Evolutionary conservation across 2,329 filamentous ascomycete genomes (phyloP).

Genomic region (Beauveria australis): DNA sequence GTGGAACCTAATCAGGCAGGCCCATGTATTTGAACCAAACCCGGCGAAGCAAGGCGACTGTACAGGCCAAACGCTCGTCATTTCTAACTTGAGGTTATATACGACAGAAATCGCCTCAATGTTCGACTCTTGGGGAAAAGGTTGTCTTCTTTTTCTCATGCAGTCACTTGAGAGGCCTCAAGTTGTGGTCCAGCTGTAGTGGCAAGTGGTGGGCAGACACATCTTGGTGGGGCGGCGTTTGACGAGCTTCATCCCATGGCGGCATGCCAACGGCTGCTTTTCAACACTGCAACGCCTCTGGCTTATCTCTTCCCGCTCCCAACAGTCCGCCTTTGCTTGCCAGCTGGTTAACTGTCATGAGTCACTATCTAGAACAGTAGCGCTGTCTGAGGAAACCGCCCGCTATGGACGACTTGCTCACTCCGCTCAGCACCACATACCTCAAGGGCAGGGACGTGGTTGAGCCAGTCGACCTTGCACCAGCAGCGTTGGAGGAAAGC

Average conservation of each 20-base stretch:
- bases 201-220: not conserved
- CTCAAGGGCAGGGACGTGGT: slow-evolving; percentile 29
- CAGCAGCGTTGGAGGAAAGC: not conserved
- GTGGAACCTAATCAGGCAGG: not conserved
- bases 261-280: not conserved
- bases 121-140: too few relatives aligned
- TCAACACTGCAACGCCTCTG: not conserved
- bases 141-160: not conserved
- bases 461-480: slow-evolving; percentile 1
- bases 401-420: slow-evolving; percentile 48
- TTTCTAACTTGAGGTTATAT: too few relatives aligned
- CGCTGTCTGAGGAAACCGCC: not conserved
- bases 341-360: not conserved
- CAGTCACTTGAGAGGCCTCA: not conserved
- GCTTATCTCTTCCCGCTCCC: not conserved
- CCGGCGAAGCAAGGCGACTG: too few relatives aligned
- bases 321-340: not conserved
- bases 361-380: not conserved
- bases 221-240: slow-evolving; percentile 5
- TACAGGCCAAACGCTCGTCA: too few relatives aligned
- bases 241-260: not conserved
- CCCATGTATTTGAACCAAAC: not conserved
- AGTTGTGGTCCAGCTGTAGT: too few relatives aligned
- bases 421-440: slow-evolving; percentile 45
- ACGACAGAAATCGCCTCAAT: too few relatives aligned